Conservation (phyloP, 2,329 filamentous ascomycete species). For the Nemania diffusa region DNA sequence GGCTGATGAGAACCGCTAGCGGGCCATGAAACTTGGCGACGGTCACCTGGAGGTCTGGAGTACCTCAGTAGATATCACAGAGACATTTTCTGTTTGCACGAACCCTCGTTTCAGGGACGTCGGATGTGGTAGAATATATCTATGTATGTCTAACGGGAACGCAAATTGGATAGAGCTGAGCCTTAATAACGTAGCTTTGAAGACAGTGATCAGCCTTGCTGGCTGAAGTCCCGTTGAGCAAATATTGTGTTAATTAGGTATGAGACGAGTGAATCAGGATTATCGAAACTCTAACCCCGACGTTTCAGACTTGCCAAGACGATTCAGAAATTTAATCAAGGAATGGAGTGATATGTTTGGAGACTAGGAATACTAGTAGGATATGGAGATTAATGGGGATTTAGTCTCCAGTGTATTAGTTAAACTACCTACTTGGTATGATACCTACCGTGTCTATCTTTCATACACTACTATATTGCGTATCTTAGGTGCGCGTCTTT, state of each 20-base stretch:
- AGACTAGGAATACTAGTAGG: background rate
- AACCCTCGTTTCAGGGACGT: slow-evolving; percentile 4
- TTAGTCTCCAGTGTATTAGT: slow-evolving; percentile 4
- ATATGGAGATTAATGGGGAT: slow-evolving; percentile 3
- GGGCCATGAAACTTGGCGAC: slow-evolving; percentile 6
- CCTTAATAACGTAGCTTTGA: background rate
- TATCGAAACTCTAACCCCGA: slow-evolving; percentile 9
- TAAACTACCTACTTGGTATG: background rate
- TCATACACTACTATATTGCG: background rate
- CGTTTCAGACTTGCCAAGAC: slow-evolving; percentile 34
- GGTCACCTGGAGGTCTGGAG: background rate
- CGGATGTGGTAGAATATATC: background rate
- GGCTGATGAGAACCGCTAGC: slow-evolving; percentile 10
- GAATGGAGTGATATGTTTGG: slow-evolving; percentile 4
- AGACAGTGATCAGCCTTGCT: slow-evolving; percentile 1
- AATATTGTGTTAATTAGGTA: slow-evolving; percentile 7
- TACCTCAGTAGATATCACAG: background rate
- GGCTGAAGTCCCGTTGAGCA: background rate
- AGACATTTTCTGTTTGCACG: slow-evolving; percentile 4
- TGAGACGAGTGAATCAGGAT: slow-evolving; percentile 21
- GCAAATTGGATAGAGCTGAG: background rate
- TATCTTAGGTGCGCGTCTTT: background rate
- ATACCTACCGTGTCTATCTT: background rate
- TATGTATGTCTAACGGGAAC: background rate
- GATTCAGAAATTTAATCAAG: slow-evolving; percentile 18